phyloP scores from a whole-genome alignment of 352 stramenopile genomes.

The Phytophthora brassicae region DNA sequence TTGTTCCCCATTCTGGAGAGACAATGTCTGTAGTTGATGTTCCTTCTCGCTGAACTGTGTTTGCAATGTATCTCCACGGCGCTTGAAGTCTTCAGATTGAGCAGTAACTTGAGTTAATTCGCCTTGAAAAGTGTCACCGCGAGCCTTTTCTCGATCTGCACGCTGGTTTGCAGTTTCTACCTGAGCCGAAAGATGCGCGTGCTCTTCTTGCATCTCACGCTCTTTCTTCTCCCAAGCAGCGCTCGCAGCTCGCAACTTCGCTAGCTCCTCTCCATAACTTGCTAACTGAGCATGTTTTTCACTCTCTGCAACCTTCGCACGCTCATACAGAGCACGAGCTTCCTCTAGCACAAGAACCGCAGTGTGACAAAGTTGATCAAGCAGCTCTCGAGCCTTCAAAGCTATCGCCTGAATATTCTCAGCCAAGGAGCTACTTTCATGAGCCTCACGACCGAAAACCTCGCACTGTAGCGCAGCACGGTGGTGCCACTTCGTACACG shows the following conservation, averaged over 20 bases:
- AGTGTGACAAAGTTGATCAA: conserved; percentile 58
- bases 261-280: conserved; percentile 71
- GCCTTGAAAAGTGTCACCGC: conserved; percentile 45
- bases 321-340: conserved; percentile 69
- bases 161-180: conserved; percentile 46
- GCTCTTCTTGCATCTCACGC: conserved; percentile 50
- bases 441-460: conserved; percentile 59
- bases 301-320: conserved; percentile 68
- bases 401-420: conserved; percentile 47
- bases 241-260: conserved; percentile 51
- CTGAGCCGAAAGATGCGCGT: conserved; percentile 40
- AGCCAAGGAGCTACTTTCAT: conserved; percentile 49
- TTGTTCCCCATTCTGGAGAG: conserved; percentile 57
- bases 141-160: conserved; percentile 28
- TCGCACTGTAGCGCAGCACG: conserved; percentile 66
- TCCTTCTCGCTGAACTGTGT: conserved; percentile 52
- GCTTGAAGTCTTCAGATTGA: conserved; percentile 48
- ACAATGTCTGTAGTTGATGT: conserved; percentile 60
- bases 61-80: conserved; percentile 50
- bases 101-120: conserved; percentile 37
- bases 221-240: conserved; percentile 51
- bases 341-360: conserved; percentile 63
- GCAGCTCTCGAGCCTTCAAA: conserved; percentile 37
- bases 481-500: conserved; percentile 65
- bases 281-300: conserved; percentile 81